Evolutionary conservation across 495 filamentous ascomycete species (phyloP), one percentile per base, ranked within the genome.

Genomic region (Neurospora pannonica): DNA sequence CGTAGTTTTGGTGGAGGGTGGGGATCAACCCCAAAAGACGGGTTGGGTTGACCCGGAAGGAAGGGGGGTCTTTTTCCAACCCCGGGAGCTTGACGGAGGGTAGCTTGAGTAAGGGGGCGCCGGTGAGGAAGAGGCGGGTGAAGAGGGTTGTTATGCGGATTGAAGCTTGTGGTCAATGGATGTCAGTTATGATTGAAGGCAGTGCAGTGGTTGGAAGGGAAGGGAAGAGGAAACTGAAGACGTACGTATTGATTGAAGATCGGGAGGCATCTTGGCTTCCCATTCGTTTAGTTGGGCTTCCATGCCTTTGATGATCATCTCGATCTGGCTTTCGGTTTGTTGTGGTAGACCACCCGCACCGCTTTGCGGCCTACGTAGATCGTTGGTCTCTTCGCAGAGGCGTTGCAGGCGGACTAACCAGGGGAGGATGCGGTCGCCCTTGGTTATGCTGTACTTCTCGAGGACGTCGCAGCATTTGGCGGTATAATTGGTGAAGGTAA

Each of bases 371-470:
- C 78, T 77, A 19, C 79, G 79, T 11, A 82, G 71, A 3, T 80
- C 80, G 70, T 77, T 76, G 42, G 84, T 80, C 71, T 84, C 81
- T 39, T 83, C 82, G 13, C 80, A 62, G 38, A 84, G 78, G 9
- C 82, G 80, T 42, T 85, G 79, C 3, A 85, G 70, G 10, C 84
- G 83, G 9, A 83, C 81, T 11, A 84, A 79, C 81, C 82, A 84
- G 36, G 77, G 78, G 4, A 87, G 83, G n/a, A 81, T 73, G 17
- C 77, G 75, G 73, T 87, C 85, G 9, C 79, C 78, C 21, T 77
- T 74, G 0, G 76, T 40, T 5, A 77, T 48, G 76, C 79, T 81
- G 60, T 80, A 54, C 36, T 71, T 67, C 40, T 84, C 79, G 6
- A 86, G 74, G 8, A 78, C 38, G 11, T 83, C 81, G 72, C 79